Evolutionary conservation across 805 yeast species (phyloP).

Genomic region (Saccharomycopsis selenospora): DNA sequence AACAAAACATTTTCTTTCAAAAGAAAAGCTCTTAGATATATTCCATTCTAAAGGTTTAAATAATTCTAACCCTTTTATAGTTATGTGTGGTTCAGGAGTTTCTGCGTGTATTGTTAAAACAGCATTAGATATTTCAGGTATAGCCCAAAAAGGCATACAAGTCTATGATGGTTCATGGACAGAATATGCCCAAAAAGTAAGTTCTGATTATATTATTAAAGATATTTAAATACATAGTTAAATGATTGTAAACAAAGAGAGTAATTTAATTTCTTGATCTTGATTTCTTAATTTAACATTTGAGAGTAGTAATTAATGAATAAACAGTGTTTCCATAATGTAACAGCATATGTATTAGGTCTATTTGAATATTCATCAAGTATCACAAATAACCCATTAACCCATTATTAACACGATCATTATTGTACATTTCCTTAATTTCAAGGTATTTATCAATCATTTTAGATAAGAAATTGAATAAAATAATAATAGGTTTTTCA

Average conservation of each 20-base stretch:
- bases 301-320: conserved; percentile 79
- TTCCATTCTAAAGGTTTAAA: conserved; percentile 36
- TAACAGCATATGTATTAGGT: conserved; percentile 80
- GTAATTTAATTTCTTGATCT: conserved; percentile 6
- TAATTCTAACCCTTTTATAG: conserved; percentile 58
- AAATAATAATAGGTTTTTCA: conserved; percentile 77
- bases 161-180: conserved; percentile 88
- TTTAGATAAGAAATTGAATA: conserved; percentile 71
- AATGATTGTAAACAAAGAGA: too few relatives aligned
- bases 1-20: conserved; percentile 41
- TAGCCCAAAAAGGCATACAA: conserved; percentile 37
- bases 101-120: conserved; percentile 82
- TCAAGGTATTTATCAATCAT: conserved; percentile 65
- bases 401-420: conserved; percentile 78
- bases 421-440: conserved; percentile 67
- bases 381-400: conserved; percentile 60
- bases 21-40: conserved; percentile 38
- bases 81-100: conserved; percentile 95
- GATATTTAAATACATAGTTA: too few relatives aligned
- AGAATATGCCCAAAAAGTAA: conserved; percentile 79
- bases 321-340: conserved; percentile 80
- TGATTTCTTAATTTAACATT: conserved; percentile 33
- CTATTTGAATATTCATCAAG: conserved; percentile 64
- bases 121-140: conserved; percentile 56
- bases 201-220: not conserved